phyloP scores from a whole-genome alignment of 192 early-diverging fungal genomes.

The Podila verticillata region DNA sequence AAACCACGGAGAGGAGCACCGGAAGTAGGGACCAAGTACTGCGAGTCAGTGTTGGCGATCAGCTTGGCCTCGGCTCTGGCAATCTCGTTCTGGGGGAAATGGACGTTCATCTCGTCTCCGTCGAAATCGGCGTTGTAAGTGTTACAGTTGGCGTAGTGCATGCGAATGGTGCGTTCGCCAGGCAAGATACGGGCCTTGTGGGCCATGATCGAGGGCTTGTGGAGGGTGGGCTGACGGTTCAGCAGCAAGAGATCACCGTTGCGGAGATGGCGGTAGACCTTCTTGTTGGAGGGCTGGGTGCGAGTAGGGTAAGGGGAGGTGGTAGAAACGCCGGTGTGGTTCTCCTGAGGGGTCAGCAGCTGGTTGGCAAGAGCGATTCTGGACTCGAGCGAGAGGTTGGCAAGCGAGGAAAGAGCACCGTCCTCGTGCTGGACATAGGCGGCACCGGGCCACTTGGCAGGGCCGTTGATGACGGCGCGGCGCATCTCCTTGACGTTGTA shows the following conservation, averaged over 20 bases:
- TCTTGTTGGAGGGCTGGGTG: slow-evolving; percentile 87
- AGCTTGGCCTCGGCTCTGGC: slow-evolving; percentile 95
- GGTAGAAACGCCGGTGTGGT: slow-evolving; percentile 52
- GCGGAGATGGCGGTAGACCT: slow-evolving; percentile 94
- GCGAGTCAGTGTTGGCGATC: slow-evolving; percentile 94
- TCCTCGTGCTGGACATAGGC: slow-evolving; percentile 95
- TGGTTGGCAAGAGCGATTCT: slow-evolving; percentile 96
- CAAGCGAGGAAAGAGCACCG: slow-evolving; percentile 86
- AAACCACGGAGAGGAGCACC: slow-evolving; percentile 97
- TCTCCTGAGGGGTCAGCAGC: slow-evolving; percentile 79
- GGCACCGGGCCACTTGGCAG: slow-evolving; percentile 96
- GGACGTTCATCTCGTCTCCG: slow-evolving; percentile 99
- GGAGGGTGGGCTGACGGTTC: slow-evolving; percentile 99
- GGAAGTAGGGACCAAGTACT: slow-evolving; percentile 97
- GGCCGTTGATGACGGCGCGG: slow-evolving; percentile 94
- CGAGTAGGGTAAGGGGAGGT: slow-evolving; percentile 66
- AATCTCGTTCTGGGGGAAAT: slow-evolving; percentile 98
- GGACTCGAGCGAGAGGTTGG: slow-evolving; percentile 82
- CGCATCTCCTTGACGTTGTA: slow-evolving; percentile 95
- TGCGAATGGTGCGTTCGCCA: slow-evolving; percentile 97
- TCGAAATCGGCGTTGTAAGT: slow-evolving; percentile 99
- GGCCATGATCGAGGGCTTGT: slow-evolving; percentile 99
- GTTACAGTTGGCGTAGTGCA: slow-evolving; percentile 98
- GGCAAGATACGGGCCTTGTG: slow-evolving; percentile 95
- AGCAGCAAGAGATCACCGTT: slow-evolving; percentile 97